Percentiles rank a stretch among this genome's conserved stretches.
These are phyloP conservation scores for Penicillium paneum DNA, from an alignment of 2,329 filamentous ascomycete species.

Conservation along the genomic window DNA sequence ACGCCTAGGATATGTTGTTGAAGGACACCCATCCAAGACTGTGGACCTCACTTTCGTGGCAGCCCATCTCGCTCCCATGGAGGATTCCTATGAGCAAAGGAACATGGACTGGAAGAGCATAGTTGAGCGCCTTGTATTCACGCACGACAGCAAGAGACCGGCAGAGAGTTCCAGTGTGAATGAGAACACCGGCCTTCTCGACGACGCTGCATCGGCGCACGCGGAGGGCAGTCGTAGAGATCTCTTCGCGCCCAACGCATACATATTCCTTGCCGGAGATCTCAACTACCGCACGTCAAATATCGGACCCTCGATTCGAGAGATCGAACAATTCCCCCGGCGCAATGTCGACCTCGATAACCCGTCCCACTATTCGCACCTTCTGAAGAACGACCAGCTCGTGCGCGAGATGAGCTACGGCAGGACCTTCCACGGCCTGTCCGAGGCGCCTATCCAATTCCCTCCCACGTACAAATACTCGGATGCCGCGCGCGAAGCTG, in stretches of 20 bases:
- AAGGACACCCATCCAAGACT: slow-evolving; percentile 40
- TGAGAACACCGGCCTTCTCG: slow-evolving; percentile 34
- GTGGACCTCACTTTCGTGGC: slow-evolving; percentile 80
- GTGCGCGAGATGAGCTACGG: slow-evolving; percentile 65
- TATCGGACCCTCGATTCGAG: slow-evolving; percentile 58
- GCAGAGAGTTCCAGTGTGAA: slow-evolving; percentile 20
- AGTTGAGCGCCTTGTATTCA: slow-evolving; percentile 75
- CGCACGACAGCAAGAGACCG: slow-evolving; percentile 18
- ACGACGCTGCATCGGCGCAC: slow-evolving; percentile 27
- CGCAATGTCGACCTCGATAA: slow-evolving; percentile 49
- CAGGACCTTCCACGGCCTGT: slow-evolving; percentile 72
- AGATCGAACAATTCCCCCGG: slow-evolving; percentile 61
- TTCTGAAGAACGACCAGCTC: slow-evolving; percentile 76
- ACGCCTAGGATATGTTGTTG: slow-evolving; percentile 59
- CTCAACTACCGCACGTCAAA: slow-evolving; percentile 89
- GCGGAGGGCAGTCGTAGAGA: slow-evolving; percentile 27
- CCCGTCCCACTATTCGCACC: slow-evolving; percentile 62
- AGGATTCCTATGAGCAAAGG: slow-evolving; percentile 68
- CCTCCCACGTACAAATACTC: slow-evolving; percentile 93
- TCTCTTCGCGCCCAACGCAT: slow-evolving; percentile 70
- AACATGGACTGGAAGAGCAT: slow-evolving; percentile 89
- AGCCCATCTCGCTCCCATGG: slow-evolving; percentile 85
- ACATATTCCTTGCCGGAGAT: slow-evolving; percentile 86
- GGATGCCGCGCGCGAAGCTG: slow-evolving; percentile 42
- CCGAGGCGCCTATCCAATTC: slow-evolving; percentile 71